phyloP scores from a whole-genome alignment of 23 red algal genomes.

The Gracilariopsis chorda region DNA sequence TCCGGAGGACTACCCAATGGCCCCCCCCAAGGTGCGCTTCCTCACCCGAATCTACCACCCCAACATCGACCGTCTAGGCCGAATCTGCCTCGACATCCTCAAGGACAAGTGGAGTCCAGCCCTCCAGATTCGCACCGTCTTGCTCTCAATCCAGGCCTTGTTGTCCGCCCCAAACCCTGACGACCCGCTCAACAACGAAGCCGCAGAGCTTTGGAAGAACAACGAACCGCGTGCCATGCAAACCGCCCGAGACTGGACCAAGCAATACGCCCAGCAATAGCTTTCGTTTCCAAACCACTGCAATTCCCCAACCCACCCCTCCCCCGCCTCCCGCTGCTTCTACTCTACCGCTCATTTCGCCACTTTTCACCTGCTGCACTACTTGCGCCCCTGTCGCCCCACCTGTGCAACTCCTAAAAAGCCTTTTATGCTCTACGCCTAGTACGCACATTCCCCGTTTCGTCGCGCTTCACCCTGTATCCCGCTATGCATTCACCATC shows the following conservation, averaged over 20 bases:
- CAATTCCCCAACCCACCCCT: no score
- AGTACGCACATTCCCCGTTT: no score
- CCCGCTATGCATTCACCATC: no score
- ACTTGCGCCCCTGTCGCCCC: no score
- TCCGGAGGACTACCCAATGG: conserved; percentile 96
- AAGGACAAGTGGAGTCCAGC: conserved; percentile 99
- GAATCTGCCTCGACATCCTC: conserved; percentile 97
- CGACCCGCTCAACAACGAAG: conserved; percentile 95
- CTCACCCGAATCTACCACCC: conserved; percentile 97
- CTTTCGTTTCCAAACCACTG: no score
- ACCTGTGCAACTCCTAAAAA: no score
- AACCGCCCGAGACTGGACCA: conserved; percentile 82
- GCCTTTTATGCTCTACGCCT: no score
- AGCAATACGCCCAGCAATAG: conserved; percentile 71
- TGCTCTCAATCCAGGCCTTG: conserved; percentile 93
- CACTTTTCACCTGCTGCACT: no score
- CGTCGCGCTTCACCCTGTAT: no score
- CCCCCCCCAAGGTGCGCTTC: conserved; percentile 92
- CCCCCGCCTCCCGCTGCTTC: no score
- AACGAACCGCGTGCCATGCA: conserved; percentile 83
- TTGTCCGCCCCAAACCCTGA: conserved; percentile 93
- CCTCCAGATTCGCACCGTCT: conserved; percentile 91
- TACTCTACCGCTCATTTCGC: no score
- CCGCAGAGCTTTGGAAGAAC: conserved; percentile 97
- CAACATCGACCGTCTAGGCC: conserved; percentile 95